Conservation (phyloP, 164 flowering plant species). For the Vitis amurensis region DNA sequence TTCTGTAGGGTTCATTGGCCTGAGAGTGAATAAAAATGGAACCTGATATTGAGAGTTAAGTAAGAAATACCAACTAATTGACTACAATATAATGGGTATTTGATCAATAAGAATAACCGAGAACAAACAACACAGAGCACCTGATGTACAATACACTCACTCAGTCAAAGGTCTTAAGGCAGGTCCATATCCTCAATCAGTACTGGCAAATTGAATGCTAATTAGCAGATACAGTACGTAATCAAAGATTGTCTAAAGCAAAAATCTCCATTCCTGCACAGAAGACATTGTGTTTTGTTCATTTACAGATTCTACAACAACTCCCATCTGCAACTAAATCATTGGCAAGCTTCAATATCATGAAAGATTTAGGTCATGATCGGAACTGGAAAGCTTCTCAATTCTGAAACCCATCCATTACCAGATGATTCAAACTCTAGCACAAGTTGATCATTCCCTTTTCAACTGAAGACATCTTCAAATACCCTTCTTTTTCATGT, state of each 20-base stretch:
- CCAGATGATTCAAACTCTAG: not conserved
- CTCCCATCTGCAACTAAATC: constrained; percentile 4
- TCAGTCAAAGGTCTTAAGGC: not conserved
- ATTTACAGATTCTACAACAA: constrained; percentile 25
- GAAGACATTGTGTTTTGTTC: not conserved
- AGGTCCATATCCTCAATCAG: not conserved
- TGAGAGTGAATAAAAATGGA: too few species aligned
- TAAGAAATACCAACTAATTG: too few species aligned
- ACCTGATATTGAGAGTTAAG: too few species aligned
- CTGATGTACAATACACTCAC: too few species aligned
- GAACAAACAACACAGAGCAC: too few species aligned
- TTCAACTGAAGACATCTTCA: constrained; percentile 7
- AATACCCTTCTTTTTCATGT: not conserved
- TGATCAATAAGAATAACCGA: too few species aligned
- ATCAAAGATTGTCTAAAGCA: not conserved
- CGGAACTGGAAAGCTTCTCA: not conserved
- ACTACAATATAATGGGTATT: too few species aligned
- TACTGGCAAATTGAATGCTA: constrained; percentile 3
- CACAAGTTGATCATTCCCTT: constrained; percentile 5
- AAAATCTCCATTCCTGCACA: constrained; percentile 9
- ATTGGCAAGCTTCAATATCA: constrained; percentile 10
- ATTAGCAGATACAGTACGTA: constrained; percentile 1
- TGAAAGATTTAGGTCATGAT: not conserved
- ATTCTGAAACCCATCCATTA: not conserved
- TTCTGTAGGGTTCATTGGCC: too few species aligned